Base-by-base conservation (phyloP, 805 yeast genomes). In the Suhomyces prunicola region DNA sequence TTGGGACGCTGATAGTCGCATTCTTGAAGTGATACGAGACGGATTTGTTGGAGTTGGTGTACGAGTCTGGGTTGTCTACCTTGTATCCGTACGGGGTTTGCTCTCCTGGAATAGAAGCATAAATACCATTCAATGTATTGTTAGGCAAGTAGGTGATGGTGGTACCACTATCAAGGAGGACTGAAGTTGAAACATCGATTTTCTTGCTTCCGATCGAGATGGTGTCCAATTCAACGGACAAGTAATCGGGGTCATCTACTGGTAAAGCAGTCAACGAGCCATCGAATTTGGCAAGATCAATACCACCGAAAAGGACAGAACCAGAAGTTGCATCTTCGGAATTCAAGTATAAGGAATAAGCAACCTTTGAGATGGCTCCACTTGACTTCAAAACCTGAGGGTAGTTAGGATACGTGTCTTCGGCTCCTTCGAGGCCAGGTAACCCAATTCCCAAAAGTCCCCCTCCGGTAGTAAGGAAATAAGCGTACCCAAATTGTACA, bases 1-100 rank as follows among this genome's bases (percentile, higher is more conserved):
- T 61, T 29, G 89, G 86, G 6, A 80, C 82, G 9, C 71, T 63
- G 52, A 87, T 80, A 8, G 66, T 61, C 12, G 74, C 65, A 4
- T 90, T 90, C 53, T 83, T 82, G 68, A 87, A 84, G 58, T 79
- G 71, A 58, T 82, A 83, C 41, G 72, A 70, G 10, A 82, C 10
- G 5, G 42, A 19, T 1, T 3, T 5, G n/a, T 39, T 39, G 12
- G 42, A 39, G 12, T 17, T 15, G 12, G 42, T 17, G 19, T 12
- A 50, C 35, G 50, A 27, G 44, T 47, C 55, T 13, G 26, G 39
- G 22, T 9, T 36, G 77, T 78, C 26, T 71, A 63, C 58, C 13
- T 15, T 5, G 39, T 33, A 46, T 10, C 40, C 39, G 22, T 31
- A 19, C 6, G 17, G 12, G 9, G 39, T 46, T 5, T 10, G 10